phyloP scores from a whole-genome alignment of 2,329 filamentous ascomycete species.

The Fusarium xyrophilum region DNA sequence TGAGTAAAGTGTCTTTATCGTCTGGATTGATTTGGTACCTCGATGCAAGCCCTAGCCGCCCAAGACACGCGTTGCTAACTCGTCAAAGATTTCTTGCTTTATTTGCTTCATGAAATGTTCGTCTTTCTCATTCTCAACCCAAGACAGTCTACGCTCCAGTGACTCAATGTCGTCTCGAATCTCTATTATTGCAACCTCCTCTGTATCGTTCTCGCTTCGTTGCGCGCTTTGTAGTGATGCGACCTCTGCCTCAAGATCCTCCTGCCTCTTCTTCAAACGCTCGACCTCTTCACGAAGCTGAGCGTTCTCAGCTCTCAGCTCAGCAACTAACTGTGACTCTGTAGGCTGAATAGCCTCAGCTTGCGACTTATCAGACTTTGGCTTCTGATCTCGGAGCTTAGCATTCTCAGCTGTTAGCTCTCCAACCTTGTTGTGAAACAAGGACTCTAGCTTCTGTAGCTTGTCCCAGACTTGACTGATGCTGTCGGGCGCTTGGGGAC shows the following conservation, averaged over 20 bases:
- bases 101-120: not conserved
- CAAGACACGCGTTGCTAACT: not conserved
- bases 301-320: not conserved
- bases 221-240: not conserved
- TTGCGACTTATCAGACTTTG: not conserved
- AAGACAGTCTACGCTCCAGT: not conserved
- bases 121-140: not conserved
- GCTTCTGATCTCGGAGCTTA: not conserved
- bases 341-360: not conserved
- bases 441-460: not conserved
- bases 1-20: not conserved
- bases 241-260: not conserved
- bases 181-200: not conserved
- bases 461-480: not conserved
- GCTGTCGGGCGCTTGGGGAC: not conserved
- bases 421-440: not conserved
- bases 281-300: not conserved
- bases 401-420: not conserved
- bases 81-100: constrained; percentile 1
- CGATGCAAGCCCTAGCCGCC: not conserved
- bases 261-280: not conserved
- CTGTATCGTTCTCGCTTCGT: not conserved
- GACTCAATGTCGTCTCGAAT: constrained; percentile 1
- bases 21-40: not conserved
- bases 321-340: not conserved